Percentiles rank a stretch among this genome's conserved stretches.
phyloP scores from a whole-genome alignment of 2,329 filamentous ascomycete species.

The Tolypocladium paradoxum region DNA sequence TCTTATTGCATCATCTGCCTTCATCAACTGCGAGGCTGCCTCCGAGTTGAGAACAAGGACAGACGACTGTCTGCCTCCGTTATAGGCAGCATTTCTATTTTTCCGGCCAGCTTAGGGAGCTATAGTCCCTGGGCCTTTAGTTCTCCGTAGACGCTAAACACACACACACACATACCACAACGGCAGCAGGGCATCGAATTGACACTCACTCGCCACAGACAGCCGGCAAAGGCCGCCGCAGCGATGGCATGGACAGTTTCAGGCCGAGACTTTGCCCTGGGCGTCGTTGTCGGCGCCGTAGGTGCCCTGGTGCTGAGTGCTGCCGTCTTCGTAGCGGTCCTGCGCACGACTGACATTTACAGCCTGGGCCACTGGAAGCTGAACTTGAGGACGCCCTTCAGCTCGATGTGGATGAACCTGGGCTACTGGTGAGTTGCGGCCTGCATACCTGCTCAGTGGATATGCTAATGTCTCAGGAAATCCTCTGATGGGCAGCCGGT shows the following conservation, averaged over 20 bases:
- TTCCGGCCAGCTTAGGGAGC: no score
- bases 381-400: conserved; percentile 34
- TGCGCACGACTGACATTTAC: conserved; percentile 27
- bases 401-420: conserved; percentile 54
- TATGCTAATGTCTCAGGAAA: conserved; percentile 14
- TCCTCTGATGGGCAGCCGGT: conserved; percentile 16
- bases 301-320: conserved; percentile 8
- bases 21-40: no score
- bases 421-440: conserved; percentile 40
- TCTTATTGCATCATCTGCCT: no score
- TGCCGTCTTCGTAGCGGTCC: conserved; percentile 6
- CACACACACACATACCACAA: no score
- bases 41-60: no score
- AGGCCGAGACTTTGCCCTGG: conserved; percentile 15
- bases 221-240: background rate
- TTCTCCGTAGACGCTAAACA: no score
- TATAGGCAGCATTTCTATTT: no score
- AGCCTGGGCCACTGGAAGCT: conserved; percentile 45
- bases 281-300: conserved; percentile 16
- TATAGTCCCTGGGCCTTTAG: no score
- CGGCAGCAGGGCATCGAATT: background rate
- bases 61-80: no score
- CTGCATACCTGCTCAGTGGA: conserved; percentile 1
- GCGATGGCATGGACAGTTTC: conserved; percentile 3
- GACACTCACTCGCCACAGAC: background rate